phyloP scores from a whole-genome alignment of 179 eudicot species.

The Beta macrorhiza region DNA sequence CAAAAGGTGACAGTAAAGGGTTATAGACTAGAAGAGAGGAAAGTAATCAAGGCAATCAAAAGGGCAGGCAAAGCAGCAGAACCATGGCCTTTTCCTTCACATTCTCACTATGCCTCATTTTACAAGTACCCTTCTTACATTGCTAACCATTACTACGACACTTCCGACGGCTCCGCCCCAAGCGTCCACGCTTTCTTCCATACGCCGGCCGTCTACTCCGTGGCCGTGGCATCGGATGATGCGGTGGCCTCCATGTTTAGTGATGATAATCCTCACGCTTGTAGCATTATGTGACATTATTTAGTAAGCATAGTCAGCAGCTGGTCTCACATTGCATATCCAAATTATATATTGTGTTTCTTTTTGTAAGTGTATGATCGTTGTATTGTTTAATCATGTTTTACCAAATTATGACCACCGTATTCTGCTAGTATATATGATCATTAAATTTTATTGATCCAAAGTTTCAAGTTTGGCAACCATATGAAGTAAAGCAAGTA shows the following conservation, averaged over 20 bases:
- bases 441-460: no score
- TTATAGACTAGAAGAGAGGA: constrained; percentile 64
- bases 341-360: neutral
- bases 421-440: neutral
- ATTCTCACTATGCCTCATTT: constrained; percentile 72
- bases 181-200: constrained; percentile 77
- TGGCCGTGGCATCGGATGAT: constrained; percentile 82
- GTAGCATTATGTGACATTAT: constrained; percentile 57
- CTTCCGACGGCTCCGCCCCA: constrained; percentile 50
- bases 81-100: constrained; percentile 85
- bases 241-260: constrained; percentile 85
- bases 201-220: constrained; percentile 76
- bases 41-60: constrained; percentile 79
- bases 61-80: constrained; percentile 89
- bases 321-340: neutral
- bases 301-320: neutral
- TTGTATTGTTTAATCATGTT: neutral
- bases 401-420: neutral
- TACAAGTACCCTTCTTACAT: constrained; percentile 78
- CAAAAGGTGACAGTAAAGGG: constrained; percentile 71
- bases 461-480: no score
- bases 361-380: neutral
- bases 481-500: no score
- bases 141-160: constrained; percentile 66
- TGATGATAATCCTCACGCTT: constrained; percentile 93